Base-by-base conservation (phyloP, 495 filamentous ascomycete genomes). In the Alectoria sarmentosa region DNA sequence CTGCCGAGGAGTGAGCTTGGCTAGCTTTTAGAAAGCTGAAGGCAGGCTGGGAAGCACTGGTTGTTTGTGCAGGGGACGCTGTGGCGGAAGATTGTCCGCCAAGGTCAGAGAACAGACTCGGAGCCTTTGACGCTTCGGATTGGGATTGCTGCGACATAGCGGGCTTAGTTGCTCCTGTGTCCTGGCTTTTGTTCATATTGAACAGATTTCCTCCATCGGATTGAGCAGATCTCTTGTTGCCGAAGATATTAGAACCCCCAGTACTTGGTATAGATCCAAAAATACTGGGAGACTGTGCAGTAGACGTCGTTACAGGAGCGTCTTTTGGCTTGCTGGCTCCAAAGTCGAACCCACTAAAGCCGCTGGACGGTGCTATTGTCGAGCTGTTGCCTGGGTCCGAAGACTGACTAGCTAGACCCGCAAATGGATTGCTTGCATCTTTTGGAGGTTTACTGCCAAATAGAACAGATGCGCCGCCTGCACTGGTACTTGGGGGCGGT, bases 1-100 rank as follows among this genome's bases (percentile, higher is more conserved):
- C 46, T 19, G 66, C 36, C 19, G 70, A 48, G n/a, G 64, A 56
- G 19, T 58, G 49, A 44, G 60, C 34, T 30, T 60, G 57, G 32
- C 48, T 61, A 21, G 58, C 9, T 52, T 60, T 60, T 32, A 58
- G 17, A 17, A 69, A 69, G 60, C 37, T 66, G 62, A 71, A 66
- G 14, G 58, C 26, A 26, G 48, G 26, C n/a, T 52, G 46, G 14
- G 58, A 44, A 30, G 76, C 72, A 62, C 36, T 58, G 15, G 80
- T 71, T n/a, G 74, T 70, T 28, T 74, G 73, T 15, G 78, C 73
- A 13, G 76, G 69, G 8, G 79, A 77, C 7, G 76, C 71, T 9
- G 73, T 69, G 60, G 75, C 68, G 8, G 76, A 71, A 37, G 76
- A 69, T 52, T 77, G 64, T 17, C 73, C 76, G 19, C 75, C 74